Conservation (phyloP, 345 rosid species). For the Eucalyptus sp. region DNA sequence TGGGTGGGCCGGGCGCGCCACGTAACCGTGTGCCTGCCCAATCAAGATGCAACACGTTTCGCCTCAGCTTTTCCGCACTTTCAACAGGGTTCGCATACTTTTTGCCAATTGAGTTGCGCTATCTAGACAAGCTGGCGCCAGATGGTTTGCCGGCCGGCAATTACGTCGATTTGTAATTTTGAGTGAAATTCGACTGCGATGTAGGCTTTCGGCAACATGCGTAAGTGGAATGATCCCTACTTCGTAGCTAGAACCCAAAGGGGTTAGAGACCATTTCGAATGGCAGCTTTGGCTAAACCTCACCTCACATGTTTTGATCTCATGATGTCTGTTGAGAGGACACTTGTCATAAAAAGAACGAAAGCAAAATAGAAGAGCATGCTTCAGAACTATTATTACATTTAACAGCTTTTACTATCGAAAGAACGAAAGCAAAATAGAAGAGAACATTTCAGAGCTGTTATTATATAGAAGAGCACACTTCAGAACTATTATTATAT, state of each 20-base stretch:
- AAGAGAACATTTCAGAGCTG: too few species aligned
- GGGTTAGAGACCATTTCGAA: neutral
- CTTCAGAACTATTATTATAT: neutral
- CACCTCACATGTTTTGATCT: neutral
- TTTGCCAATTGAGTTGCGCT: neutral
- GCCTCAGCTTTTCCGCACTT: neutral
- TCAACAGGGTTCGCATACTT: neutral
- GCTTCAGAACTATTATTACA: too few species aligned
- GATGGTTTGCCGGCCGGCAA: neutral
- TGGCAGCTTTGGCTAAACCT: neutral
- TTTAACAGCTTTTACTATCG: neutral
- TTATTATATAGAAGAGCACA: neutral
- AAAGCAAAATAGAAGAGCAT: neutral
- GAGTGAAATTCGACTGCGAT: neutral
- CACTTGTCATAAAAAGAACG: neutral
- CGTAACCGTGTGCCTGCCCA: too few species aligned
- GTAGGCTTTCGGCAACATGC: neutral
- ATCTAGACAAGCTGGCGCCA: neutral
- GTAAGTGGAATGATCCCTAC: neutral
- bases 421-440: too few species aligned
- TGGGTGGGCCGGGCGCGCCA: too few species aligned
- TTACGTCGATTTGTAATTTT: neutral
- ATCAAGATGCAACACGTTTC: too few species aligned
- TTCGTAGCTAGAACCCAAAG: neutral
- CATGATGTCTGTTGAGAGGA: neutral